Evolutionary conservation across 768 basidiomycete species (phyloP).

Genomic region (Lentinula raphanica): DNA sequence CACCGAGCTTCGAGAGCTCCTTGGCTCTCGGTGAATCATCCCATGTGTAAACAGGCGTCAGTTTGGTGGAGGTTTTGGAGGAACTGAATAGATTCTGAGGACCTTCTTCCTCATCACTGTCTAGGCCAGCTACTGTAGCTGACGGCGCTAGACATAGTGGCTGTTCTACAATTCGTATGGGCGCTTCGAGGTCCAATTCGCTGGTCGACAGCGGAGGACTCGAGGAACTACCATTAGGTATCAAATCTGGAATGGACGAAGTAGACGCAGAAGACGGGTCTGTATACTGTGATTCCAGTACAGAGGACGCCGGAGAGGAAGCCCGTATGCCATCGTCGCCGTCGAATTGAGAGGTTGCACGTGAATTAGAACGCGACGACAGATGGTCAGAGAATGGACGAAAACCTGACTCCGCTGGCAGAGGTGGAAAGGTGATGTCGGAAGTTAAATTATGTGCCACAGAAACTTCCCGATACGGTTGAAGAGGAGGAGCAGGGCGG

Average conservation of each 20-base stretch:
- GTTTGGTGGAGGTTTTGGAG: constrained; percentile 26
- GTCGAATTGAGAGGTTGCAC: constrained; percentile 20
- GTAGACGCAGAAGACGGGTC: constrained; percentile 29
- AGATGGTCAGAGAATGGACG: constrained; percentile 20
- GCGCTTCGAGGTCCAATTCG: constrained; percentile 13
- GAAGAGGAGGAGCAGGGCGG: constrained; percentile 59
- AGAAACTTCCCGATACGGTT: constrained; percentile 58
- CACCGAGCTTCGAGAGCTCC: constrained; percentile 33
- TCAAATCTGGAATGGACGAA: constrained; percentile 55
- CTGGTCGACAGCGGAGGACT: constrained; percentile 43
- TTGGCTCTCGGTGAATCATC: constrained; percentile 27
- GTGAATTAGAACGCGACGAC: constrained; percentile 4
- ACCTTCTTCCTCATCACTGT: constrained; percentile 14
- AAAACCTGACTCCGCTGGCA: constrained; percentile 48
- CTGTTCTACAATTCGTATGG: constrained; percentile 1
- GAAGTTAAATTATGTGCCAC: constrained; percentile 34
- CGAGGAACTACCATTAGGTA: constrained; percentile 58
- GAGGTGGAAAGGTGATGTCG: constrained; percentile 70
- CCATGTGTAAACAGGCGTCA: constrained; percentile 43
- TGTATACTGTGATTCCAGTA: constrained; percentile 8
- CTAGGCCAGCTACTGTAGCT: constrained; percentile 15
- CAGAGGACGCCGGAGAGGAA: constrained; percentile 7
- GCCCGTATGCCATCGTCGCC: constrained; percentile 12
- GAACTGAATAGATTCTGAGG: constrained; percentile 23
- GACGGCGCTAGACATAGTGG: not conserved